Base-by-base conservation (phyloP, 495 filamentous ascomycete species). In the Annulohypoxylon maeteangense region DNA sequence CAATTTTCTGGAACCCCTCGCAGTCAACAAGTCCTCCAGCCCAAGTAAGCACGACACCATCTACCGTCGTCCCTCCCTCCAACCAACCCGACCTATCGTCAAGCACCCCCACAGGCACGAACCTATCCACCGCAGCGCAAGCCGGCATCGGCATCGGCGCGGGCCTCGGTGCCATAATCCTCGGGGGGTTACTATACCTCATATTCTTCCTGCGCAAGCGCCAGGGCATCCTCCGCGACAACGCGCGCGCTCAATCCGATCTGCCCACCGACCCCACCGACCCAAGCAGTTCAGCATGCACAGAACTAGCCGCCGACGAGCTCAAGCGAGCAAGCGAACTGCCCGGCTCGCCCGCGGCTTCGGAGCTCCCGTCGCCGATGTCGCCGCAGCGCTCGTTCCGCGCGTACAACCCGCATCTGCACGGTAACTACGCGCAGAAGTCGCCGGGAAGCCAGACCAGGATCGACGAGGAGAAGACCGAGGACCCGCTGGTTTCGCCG, bases 101-200 rank as follows among this genome's bases (percentile, higher is more conserved):
- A 32, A 18, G 14, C 25, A 76, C 76, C 22, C 14, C 50, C 23
- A 50, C 64, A 2, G 70, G 47, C 11, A 40, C 65, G 8, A 57
- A 29, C 2, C 68, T 84, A 7, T 77, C 79, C 20, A 68, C 67
- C 3, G 81, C 78, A 7, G 82, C 81, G 0, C 82, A 78, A 65
- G 82, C 78, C 0, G 84, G 84, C 36, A 79, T 86, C 8, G 82
- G 77, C n/a, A 77, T 84, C 16, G 84, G 82, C 16, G 79, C 78
- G 7, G 80, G 77, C 6, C 59, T 82, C 27, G 81, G 78, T 5
- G 76, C 74, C 4, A 62, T 76, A 3, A 40, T 81, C 18, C 23
- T 81, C 25, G 70, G 70, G 0, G 50, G 65, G 29, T 55, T 72
- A 29, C 4, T 68, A 3, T 68, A 64, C 29, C 58, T 72, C 1